phyloP scores from a whole-genome alignment of 495 filamentous ascomycete genomes.

The Annulohypoxylon stygium region DNA sequence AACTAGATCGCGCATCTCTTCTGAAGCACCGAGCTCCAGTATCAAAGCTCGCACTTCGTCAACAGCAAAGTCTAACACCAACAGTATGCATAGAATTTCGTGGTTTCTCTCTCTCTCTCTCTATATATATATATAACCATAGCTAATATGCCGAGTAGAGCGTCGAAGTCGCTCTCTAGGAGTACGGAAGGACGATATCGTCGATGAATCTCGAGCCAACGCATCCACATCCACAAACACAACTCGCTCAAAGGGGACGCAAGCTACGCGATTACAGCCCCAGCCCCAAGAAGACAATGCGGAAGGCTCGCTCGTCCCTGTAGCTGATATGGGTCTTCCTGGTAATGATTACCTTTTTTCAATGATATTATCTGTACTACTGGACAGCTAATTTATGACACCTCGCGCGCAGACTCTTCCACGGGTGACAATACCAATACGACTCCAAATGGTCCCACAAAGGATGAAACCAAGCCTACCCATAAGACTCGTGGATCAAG shows the following conservation, averaged over 20 bases:
- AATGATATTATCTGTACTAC: background rate
- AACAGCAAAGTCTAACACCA: constrained; percentile 20
- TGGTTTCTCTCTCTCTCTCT: background rate
- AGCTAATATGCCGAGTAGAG: constrained; percentile 34
- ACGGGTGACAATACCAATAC: constrained; percentile 11
- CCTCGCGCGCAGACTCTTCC: constrained; percentile 23
- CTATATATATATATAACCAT: background rate
- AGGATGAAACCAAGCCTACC: constrained; percentile 11
- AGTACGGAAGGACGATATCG: constrained; percentile 20
- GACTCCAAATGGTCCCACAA: constrained; percentile 4
- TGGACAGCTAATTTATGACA: background rate
- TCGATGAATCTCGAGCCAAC: constrained; percentile 22
- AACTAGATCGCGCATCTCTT: constrained; percentile 48
- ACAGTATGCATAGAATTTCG: constrained; percentile 29
- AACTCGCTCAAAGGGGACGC: constrained; percentile 30
- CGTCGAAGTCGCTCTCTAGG: constrained; percentile 28
- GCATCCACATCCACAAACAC: constrained; percentile 19
- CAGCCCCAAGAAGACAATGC: constrained; percentile 17
- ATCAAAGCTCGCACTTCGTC: constrained; percentile 33
- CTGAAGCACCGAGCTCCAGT: constrained; percentile 36
- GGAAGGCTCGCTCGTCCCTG: constrained; percentile 35
- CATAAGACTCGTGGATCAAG: background rate
- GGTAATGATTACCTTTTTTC: constrained; percentile 23
- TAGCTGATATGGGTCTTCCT: constrained; percentile 43
- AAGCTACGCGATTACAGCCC: constrained; percentile 29